Base-by-base conservation (phyloP, 2,329 filamentous ascomycete species). In the Colletotrichum falcatum region DNA sequence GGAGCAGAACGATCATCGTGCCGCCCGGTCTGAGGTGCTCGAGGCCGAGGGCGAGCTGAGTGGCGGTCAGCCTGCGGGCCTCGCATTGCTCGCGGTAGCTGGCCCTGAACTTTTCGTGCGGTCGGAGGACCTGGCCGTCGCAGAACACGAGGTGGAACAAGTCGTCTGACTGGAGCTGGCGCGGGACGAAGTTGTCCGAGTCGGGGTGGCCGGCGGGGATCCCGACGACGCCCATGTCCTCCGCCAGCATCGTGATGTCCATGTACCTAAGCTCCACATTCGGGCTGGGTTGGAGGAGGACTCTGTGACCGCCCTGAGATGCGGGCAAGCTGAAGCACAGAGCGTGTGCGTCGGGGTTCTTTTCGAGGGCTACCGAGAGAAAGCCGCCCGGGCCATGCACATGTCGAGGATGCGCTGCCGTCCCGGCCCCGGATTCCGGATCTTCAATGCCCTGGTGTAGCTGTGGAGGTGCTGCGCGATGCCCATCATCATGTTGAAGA, bases 381-480 rank as follows among this genome's bases (percentile, higher is more conserved):
- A 87, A 90, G 1, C 84, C 87, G 5, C 87, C 87, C 0, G 87
- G 87, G 87, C 87, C 79, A 86, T 84, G 75, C 87, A 88, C 71
- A 88, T 79, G 72, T 90, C 87, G 1, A 90, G 82, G 26, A 89
- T 74, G 0, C 74, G 72, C 7, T 66, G 71, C n/a, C 30, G 6
- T 30, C 12, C 5, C n/a, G n/a, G n/a, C n/a, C n/a, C n/a, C n/a
- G n/a, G n/a, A n/a, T 30, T 68, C 16, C 61, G 70, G 18, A 81
- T 67, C 14, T 56, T 67, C n/a, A 85, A 77, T 18, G 77, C 80
- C 2, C 68, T 62, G 1, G 80, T 83, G 0, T 63, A 61, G 0
- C 44, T 11, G 9, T 87, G 73, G 28, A 88, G 74, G 59, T 87
- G 81, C 2, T 76, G 20, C 1, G 76, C 84, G 44, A 88, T 84